A percentile compares a stretch with the other conserved stretches of the same genome.
Conservation (phyloP, 2,329 filamentous ascomycete genomes). For the Fusarium proliferatum region DNA sequence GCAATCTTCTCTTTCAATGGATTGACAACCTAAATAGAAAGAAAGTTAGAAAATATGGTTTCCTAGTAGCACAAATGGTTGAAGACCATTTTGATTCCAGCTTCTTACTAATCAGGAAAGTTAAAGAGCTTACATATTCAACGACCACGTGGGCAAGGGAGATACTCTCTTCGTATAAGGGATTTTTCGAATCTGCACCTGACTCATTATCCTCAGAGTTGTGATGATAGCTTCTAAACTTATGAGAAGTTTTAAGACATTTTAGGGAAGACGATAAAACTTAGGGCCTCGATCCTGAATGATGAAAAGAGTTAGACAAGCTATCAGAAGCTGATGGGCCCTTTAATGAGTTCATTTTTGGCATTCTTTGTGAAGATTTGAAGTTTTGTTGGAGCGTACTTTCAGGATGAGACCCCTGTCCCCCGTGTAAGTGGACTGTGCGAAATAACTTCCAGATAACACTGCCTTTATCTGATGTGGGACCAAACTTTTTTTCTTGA, state of each 20-base stretch:
- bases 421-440: constrained; percentile 23
- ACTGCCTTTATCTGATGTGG: constrained; percentile 31
- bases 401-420: neutral
- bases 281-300: neutral
- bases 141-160: no score
- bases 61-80: no score
- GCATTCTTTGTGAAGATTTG: neutral
- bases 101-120: no score
- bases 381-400: neutral
- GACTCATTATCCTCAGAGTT: no score
- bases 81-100: no score
- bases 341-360: neutral
- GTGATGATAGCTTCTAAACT: neutral
- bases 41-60: no score
- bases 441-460: neutral
- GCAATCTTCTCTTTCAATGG: no score
- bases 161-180: no score
- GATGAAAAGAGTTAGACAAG: neutral
- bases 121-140: no score
- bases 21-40: no score
- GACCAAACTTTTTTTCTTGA: constrained; percentile 37
- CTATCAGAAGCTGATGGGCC: neutral
- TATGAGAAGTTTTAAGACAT: neutral
- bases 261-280: neutral
- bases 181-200: no score